Conservation (phyloP, 78 protist genomes). For the Emiliania huxleyi region DNA sequence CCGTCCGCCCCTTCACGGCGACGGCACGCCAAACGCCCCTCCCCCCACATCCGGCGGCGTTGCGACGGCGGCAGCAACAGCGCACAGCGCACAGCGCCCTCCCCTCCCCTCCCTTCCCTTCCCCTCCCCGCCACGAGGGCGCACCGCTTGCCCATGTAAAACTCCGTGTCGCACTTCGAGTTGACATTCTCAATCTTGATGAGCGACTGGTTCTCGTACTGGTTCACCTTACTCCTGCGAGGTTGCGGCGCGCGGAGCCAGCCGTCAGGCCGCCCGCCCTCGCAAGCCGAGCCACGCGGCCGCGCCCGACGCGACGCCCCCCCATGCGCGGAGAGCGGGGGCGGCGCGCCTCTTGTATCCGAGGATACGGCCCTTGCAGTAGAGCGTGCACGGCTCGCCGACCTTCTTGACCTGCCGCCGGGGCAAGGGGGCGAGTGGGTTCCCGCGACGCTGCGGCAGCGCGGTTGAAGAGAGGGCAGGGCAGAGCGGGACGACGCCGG, state of each 20-base stretch:
- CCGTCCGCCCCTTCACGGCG: too few relatives aligned
- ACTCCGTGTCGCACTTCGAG: slow-evolving; percentile 68
- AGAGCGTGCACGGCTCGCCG: neutral
- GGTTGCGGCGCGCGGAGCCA: neutral
- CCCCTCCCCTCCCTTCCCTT: too few relatives aligned
- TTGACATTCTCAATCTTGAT: slow-evolving; percentile 82
- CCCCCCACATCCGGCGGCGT: too few relatives aligned
- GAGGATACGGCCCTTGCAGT: slow-evolving; percentile 21
- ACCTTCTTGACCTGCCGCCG: neutral
- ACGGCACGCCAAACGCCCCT: too few relatives aligned
- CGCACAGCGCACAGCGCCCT: too few relatives aligned
- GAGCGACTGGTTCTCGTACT: slow-evolving; percentile 78
- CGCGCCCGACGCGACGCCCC: neutral
- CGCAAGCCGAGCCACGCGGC: neutral
- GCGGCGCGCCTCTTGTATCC: neutral
- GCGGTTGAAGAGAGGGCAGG: too few relatives aligned
- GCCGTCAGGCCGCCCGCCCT: neutral
- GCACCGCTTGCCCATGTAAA: slow-evolving; percentile 84
- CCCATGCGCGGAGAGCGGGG: neutral
- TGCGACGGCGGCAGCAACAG: too few relatives aligned
- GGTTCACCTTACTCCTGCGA: slow-evolving; percentile 69
- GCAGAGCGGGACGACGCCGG: too few relatives aligned
- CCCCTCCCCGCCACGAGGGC: too few relatives aligned
- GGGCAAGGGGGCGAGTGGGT: neutral
- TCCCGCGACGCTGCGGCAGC: too few relatives aligned